phyloP scores from a whole-genome alignment of 1,284 basidiomycete genomes.

The Boletus chippewaensis region DNA sequence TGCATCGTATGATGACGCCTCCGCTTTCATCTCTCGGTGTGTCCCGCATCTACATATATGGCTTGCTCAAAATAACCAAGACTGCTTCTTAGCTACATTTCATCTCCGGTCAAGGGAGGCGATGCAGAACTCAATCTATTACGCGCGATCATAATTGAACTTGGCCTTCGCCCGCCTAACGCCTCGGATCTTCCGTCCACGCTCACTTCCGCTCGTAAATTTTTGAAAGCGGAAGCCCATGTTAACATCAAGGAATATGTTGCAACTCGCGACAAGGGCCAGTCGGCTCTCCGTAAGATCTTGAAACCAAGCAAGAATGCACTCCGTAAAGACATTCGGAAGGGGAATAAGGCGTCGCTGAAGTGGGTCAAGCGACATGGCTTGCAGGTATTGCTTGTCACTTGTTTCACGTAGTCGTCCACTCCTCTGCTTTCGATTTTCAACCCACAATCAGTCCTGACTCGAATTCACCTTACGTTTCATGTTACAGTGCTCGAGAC shows the following conservation, averaged over 20 bases:
- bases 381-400: conserved; percentile 55
- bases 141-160: conserved; percentile 50
- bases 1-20: conserved; percentile 25
- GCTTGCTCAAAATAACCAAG: background rate
- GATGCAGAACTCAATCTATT: conserved; percentile 42
- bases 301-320: conserved; percentile 57
- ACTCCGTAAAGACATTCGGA: conserved; percentile 53
- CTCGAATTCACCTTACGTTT: background rate
- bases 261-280: conserved; percentile 54
- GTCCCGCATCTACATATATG: background rate
- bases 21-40: conserved; percentile 28
- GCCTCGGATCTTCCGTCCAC: conserved; percentile 45
- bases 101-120: conserved; percentile 28
- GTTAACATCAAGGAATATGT: conserved; percentile 69
- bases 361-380: conserved; percentile 60
- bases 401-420: conserved; percentile 23
- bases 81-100: conserved; percentile 19
- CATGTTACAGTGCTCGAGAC: background rate
- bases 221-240: conserved; percentile 59
- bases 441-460: background rate
- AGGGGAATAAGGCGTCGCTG: conserved; percentile 41
- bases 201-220: conserved; percentile 52
- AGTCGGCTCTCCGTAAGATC: conserved; percentile 50
- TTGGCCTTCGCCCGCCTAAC: conserved; percentile 42
- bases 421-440: background rate